Evolutionary conservation across 2,329 filamentous ascomycete genomes (phyloP), one percentile per base, ranked within the genome.

Genomic region (Chrysoporthe austroafricana): DNA sequence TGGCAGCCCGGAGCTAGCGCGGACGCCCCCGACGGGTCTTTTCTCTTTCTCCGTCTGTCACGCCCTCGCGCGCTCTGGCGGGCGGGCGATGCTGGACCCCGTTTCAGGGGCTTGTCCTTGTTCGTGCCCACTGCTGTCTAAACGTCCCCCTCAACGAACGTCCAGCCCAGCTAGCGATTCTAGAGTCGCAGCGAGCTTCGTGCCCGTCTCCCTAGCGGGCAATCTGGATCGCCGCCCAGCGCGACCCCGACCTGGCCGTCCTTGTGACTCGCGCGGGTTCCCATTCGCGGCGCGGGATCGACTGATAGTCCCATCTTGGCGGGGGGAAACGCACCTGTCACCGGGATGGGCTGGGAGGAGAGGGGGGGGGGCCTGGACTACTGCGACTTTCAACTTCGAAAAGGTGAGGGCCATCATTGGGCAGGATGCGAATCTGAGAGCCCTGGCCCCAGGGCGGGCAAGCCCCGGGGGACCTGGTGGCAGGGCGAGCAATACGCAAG

Each of bases 41-140:
- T 6, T 16, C 18, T 16, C 44, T 48, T 48, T n/a, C 44, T 39
- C 4, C 36, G n/a, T 44, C 43, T 16, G 4, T 18, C 44, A 26
- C 46, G 2, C 46, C 26, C n/a, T 52, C 32, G 26, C 42, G 52
- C 39, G 58, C 36, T 21, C 52, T 32, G 14, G 42, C 21, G 34
- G 16, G 34, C 26, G 26, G 16, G 43, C 43, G 5, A 13, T 43
- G 50, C 44, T 46, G 16, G 39, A 42, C 39, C 50, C 46, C 59
- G 52, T 66, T 66, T 66, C 59, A 66, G 63, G 63, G 67, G 67
- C 48, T 57, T 59, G 46, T 67, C 57, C 66, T 42, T 67, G 66
- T 61, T 56, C 34, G 50, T 43, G 36, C 61, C 26, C 26, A 26
- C 26, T 26, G 26, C 26, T 26, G 26, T 26, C 26, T 26, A 26